Base-by-base conservation (phyloP, 2,329 filamentous ascomycete genomes). In the Microcyclospora pomicola region DNA sequence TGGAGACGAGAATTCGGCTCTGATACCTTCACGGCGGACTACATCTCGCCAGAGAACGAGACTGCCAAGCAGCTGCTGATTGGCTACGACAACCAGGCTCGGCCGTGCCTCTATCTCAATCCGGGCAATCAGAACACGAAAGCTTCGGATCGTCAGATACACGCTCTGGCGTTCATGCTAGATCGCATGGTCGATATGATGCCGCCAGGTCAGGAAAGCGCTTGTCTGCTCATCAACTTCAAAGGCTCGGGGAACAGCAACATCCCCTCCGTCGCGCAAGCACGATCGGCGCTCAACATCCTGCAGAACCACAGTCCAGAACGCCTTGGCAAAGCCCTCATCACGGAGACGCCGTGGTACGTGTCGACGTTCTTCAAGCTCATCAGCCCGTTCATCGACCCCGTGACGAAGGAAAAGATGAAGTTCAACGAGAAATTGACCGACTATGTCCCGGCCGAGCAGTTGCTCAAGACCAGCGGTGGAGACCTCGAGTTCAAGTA, bases 221-320 rank as follows among this genome's bases (percentile, higher is more conserved):
- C 94, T 41, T 81, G 82, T 32, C 69, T 98, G 39, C 67, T 96
- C 49, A 87, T 96, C 61, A 88, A 95, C 65, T 96, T 94, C 68
- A 84, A 85, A 61, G 72, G 79, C 42, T 80, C 77, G 48, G 82
- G 81, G 58, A 75, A 71, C 42, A 76, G 83, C 39, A 75, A 79
- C 51, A 84, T 86, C 53, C 85, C 88, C 7, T 76, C 76, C 9
- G 67, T 95, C 40, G 72, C 72, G 24, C 80, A 82, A 55, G 84
- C 82, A 5, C 77, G 82, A 49, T 80, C 92, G 64, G 82, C 87
- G n/a, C 65, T 98, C 50, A 72, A 80, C 58, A 93, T 98, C 49
- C 69, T 98, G 43, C 91, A 98, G 64, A 87, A 81, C 48, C 87
- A 98, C 64, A 96, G 96, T 58, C 91, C 91, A 0, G 91, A 98